phyloP scores from a whole-genome alignment of 371 early-diverging fungal genomes.

The Saksenaea oblongispora region DNA sequence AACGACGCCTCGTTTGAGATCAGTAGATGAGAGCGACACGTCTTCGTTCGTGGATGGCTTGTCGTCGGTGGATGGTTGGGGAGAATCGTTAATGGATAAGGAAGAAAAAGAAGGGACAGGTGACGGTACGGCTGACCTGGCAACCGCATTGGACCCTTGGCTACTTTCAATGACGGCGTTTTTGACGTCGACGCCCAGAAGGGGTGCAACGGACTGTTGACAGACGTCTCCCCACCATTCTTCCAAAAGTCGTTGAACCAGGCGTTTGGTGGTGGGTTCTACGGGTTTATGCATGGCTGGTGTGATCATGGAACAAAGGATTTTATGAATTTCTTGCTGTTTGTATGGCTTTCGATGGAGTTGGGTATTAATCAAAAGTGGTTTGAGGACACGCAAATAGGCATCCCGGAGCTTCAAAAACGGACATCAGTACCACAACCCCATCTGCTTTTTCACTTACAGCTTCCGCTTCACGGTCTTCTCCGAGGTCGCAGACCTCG shows the following conservation, averaged over 20 bases:
- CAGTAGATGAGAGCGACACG: background rate
- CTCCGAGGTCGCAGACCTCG: slow-evolving; percentile 74
- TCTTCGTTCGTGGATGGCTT: background rate
- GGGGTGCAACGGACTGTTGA: slow-evolving; percentile 16
- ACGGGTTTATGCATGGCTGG: slow-evolving; percentile 36
- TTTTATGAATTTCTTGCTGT: slow-evolving; percentile 47
- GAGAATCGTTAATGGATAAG: background rate
- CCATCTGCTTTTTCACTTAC: slow-evolving; percentile 21
- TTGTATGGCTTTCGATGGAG: slow-evolving; percentile 53
- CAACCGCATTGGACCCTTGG: slow-evolving; percentile 1
- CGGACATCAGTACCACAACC: background rate
- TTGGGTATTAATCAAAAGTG: slow-evolving; percentile 70
- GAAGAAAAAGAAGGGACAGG: background rate
- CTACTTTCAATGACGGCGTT: slow-evolving; percentile 4
- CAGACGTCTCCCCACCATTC: slow-evolving; percentile 53
- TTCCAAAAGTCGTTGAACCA: slow-evolving; percentile 51
- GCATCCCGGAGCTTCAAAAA: slow-evolving; percentile 65
- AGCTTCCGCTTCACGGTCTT: slow-evolving; percentile 60
- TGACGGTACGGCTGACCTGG: background rate
- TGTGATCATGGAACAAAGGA: slow-evolving; percentile 39
- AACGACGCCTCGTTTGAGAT: background rate
- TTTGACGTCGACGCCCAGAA: slow-evolving; percentile 19
- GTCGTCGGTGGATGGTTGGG: background rate
- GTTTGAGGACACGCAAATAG: slow-evolving; percentile 74
- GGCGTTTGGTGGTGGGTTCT: slow-evolving; percentile 32